Percentiles rank a stretch among this genome's conserved stretches.
These are phyloP conservation scores for Hymenotorrendiella dingleyae DNA, from an alignment of 2,329 filamentous ascomycete genomes.

Conservation along the genomic window DNA sequence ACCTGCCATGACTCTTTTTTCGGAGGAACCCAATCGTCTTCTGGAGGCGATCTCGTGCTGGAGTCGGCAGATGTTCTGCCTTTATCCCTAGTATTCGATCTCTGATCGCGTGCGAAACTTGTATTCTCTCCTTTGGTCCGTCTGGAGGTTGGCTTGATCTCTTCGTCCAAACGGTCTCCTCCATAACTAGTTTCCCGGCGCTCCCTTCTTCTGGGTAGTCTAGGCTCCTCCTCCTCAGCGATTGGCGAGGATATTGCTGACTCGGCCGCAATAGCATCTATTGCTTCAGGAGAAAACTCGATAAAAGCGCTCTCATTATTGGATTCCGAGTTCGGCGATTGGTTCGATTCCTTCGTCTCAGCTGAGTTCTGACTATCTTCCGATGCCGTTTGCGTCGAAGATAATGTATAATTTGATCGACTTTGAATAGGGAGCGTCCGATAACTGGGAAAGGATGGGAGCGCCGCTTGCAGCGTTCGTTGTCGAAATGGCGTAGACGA, in stretches of 20 bases:
- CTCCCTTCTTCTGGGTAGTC: not conserved
- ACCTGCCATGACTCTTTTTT: constrained; percentile 58
- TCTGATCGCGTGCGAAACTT: constrained; percentile 12
- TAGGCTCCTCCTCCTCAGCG: not conserved
- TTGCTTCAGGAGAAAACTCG: constrained; percentile 32
- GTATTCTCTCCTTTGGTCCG: constrained; percentile 8
- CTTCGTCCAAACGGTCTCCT: not conserved
- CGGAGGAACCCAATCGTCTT: constrained; percentile 14
- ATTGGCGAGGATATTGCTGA: not conserved
- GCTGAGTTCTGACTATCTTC: too few relatives aligned
- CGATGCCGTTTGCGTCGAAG: not conserved
- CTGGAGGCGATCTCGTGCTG: not conserved
- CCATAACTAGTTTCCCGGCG: constrained; percentile 1
- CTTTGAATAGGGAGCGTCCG: constrained; percentile 1
- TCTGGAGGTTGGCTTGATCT: not conserved
- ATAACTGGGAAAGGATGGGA: not conserved
- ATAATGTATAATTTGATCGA: constrained; percentile 1
- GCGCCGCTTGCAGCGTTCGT: not conserved
- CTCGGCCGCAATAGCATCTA: constrained; percentile 29
- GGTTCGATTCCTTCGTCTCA: constrained; percentile 9
- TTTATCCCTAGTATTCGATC: not conserved
- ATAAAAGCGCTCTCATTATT: constrained; percentile 25
- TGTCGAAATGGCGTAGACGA: not conserved
- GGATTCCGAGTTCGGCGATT: constrained; percentile 7
- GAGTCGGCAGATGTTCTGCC: not conserved